Conservation (phyloP, 805 yeast genomes). For the Saturnispora zaruensis region DNA sequence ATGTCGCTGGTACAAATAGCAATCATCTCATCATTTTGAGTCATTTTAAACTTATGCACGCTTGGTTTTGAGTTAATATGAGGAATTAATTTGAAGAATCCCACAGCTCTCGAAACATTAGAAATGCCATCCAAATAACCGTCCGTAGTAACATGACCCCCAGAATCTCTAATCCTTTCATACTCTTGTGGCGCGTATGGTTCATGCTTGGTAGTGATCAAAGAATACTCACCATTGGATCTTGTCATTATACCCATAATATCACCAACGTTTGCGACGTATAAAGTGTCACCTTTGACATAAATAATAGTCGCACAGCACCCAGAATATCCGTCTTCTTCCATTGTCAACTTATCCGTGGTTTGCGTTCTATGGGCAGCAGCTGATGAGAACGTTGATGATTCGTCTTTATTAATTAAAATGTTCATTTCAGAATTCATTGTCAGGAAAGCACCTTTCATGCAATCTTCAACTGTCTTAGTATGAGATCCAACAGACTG, state of each 20-base stretch:
- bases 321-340: constrained; percentile 70
- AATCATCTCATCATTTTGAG: constrained; percentile 72
- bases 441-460: constrained; percentile 71
- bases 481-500: constrained; percentile 32
- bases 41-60: constrained; percentile 49
- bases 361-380: constrained; percentile 46
- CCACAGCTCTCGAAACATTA: constrained; percentile 84
- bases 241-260: constrained; percentile 72
- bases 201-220: constrained; percentile 70
- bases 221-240: constrained; percentile 70
- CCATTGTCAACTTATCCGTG: constrained; percentile 45
- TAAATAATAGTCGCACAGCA: constrained; percentile 79
- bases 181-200: constrained; percentile 73
- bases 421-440: constrained; percentile 78
- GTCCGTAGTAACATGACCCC: constrained; percentile 81
- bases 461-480: constrained; percentile 59
- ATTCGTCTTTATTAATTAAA: constrained; percentile 37
- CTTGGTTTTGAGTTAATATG: constrained; percentile 87
- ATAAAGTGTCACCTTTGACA: constrained; percentile 59
- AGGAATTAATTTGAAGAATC: constrained; percentile 77
- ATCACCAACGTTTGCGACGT: constrained; percentile 88
- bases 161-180: constrained; percentile 82
- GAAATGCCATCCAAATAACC: constrained; percentile 80
- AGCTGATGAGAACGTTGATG: constrained; percentile 34
- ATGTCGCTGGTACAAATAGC: constrained; percentile 75